Base-by-base conservation (phyloP, 345 rosid species). In the Populus euphratica region DNA sequence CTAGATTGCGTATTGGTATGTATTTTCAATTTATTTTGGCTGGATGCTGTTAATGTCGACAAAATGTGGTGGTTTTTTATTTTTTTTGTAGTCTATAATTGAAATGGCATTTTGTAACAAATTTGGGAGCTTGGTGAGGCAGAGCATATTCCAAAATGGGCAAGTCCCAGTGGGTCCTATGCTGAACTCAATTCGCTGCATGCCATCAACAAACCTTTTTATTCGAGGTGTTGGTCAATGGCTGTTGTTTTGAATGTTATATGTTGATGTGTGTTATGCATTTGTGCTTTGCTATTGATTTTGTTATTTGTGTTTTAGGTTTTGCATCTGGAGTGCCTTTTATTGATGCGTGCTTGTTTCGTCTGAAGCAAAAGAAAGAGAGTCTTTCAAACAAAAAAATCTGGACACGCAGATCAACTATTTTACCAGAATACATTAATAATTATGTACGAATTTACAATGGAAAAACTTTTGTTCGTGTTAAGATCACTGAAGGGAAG, bases 101-200 rank as follows among this genome's bases (percentile, higher is more conserved):
- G 18, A 38, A 43, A 94, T 94, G 98, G 95, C 97, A 9, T 87
- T 93, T 76, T 79, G 80, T 74, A 81, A 81, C 82, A 93, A 84
- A 72, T 65, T 89, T 5, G 86, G 97, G 69, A 85, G 85, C 82
- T 73, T 91, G 31, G 54, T 89, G 82, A 90, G 88, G 87, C 83
- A 78, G 66, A 76, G 80, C 67, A 12, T 81, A 12, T 77, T 80
- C 35, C 89, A 79, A 31, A 89, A 77, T 61, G 89, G 85, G 43
- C 85, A 82, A 84, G 79, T 56, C 70, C 84, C 86, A 2, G 0
- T 47, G 17, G 18, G 17, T 47, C 81, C 91, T 27, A 76, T 93
- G 90, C 75, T 91, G 13, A 88, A 85, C 64, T 82, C 97, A 68
- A 78, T 89, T 33, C 91, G 94, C 23, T 68, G 47, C 76, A 78